These are phyloP conservation scores for Pseudocercospora macadamiae DNA, from an alignment of 2,329 filamentous ascomycete genomes.

Conservation along the genomic window DNA sequence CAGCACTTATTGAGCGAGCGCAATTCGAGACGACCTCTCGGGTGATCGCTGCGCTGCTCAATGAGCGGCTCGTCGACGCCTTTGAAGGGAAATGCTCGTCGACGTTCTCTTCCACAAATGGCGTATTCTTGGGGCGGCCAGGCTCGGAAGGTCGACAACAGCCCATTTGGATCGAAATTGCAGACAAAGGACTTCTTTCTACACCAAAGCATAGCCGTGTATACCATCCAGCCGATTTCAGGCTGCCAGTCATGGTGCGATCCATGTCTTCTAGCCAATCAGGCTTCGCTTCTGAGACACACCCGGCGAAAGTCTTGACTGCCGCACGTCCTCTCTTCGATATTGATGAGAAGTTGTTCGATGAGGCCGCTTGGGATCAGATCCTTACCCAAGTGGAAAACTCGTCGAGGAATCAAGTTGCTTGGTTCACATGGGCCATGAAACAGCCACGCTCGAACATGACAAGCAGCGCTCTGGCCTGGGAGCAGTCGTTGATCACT, in stretches of 20 bases:
- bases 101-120: background rate
- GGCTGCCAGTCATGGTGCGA: background rate
- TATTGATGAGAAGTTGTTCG: background rate
- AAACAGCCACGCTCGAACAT: background rate
- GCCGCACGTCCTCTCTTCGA: background rate
- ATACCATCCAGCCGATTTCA: background rate
- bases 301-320: background rate
- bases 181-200: background rate
- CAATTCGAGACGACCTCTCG: background rate
- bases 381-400: background rate
- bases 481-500: constrained; percentile 13
- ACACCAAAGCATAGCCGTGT: background rate
- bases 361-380: background rate
- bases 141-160: background rate
- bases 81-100: background rate
- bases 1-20: background rate
- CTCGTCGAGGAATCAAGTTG: background rate
- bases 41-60: background rate
- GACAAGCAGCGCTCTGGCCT: background rate
- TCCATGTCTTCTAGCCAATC: background rate
- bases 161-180: background rate
- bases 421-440: background rate
- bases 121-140: background rate
- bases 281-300: background rate
- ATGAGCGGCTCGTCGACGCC: background rate